Evolutionary conservation across 306 rosid genomes (phyloP).

Genomic region (Prunus dulcis): DNA sequence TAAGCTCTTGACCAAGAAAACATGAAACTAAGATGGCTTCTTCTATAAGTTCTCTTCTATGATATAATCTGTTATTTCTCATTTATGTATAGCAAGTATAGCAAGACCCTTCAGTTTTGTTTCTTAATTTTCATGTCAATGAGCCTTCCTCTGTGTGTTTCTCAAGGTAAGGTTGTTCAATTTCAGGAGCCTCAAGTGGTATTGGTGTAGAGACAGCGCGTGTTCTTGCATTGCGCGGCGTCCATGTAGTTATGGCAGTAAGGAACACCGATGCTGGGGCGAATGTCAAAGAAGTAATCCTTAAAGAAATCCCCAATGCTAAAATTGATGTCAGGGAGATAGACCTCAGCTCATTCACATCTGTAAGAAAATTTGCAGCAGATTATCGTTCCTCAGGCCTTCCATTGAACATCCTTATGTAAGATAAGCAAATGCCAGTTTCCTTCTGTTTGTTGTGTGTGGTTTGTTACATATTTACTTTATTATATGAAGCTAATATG

Average conservation of each 20-base stretch:
- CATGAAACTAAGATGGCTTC: no score
- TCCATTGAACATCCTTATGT: conserved; percentile 79
- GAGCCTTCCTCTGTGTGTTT: neutral
- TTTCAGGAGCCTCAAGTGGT: conserved; percentile 79
- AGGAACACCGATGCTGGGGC: conserved; percentile 54
- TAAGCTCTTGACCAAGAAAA: neutral
- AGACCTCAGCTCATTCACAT: conserved; percentile 64
- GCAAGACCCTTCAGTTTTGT: neutral
- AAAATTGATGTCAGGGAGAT: conserved; percentile 63
- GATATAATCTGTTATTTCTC: neutral
- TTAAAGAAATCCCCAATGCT: conserved; percentile 56
- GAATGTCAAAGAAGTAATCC: conserved; percentile 44
- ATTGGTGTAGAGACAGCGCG: conserved; percentile 70
- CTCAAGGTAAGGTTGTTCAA: neutral
- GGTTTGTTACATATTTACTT: neutral
- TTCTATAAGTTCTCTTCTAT: neutral
- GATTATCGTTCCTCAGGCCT: conserved; percentile 53
- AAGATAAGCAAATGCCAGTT: conserved; percentile 26
- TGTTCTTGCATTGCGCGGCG: conserved; percentile 76
- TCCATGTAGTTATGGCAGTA: conserved; percentile 69
- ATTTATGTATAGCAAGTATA: neutral
- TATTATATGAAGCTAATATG: no score
- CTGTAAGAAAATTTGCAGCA: conserved; percentile 59
- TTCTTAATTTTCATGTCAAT: neutral
- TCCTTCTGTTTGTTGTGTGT: neutral